These are phyloP conservation scores for Polyporus tsugae DNA, from an alignment of 1,284 basidiomycete genomes.

Conservation along the genomic window DNA sequence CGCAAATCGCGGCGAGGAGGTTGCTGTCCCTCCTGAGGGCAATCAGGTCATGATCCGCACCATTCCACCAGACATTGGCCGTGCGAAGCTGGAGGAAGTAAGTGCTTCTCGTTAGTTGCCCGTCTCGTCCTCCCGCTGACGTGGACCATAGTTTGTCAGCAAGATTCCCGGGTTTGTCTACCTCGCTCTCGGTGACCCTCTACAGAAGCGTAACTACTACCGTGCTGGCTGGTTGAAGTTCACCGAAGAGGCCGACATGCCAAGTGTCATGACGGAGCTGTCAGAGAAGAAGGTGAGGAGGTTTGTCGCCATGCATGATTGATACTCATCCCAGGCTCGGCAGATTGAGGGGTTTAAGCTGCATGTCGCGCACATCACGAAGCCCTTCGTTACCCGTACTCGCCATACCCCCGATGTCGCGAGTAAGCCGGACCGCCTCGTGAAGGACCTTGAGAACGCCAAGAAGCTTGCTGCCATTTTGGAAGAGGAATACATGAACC, in stretches of 20 bases:
- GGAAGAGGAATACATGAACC: slow-evolving; percentile 69
- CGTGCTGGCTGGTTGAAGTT: slow-evolving; percentile 94
- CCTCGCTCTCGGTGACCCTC: slow-evolving; percentile 89
- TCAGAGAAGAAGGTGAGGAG: slow-evolving; percentile 81
- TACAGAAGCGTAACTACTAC: slow-evolving; percentile 90
- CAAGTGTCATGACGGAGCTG: slow-evolving; percentile 72
- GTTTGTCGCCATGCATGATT: not conserved
- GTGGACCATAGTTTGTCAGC: slow-evolving; percentile 61
- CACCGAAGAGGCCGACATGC: slow-evolving; percentile 83
- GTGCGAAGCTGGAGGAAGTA: slow-evolving; percentile 89
- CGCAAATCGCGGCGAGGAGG: slow-evolving; percentile 71
- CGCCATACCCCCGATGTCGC: slow-evolving; percentile 85
- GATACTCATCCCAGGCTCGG: slow-evolving; percentile 20
- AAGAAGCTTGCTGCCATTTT: slow-evolving; percentile 74
- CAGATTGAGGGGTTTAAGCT: slow-evolving; percentile 94
- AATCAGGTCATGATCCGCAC: slow-evolving; percentile 95
- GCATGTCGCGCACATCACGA: slow-evolving; percentile 85
- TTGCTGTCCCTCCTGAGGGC: slow-evolving; percentile 79
- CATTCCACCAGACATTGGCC: slow-evolving; percentile 89
- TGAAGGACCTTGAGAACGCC: slow-evolving; percentile 79
- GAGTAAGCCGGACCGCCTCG: slow-evolving; percentile 79
- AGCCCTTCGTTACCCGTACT: slow-evolving; percentile 80
- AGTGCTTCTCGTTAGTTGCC: slow-evolving; percentile 33
- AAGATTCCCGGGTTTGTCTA: slow-evolving; percentile 78
- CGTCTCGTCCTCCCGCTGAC: slow-evolving; percentile 20